Base-by-base conservation (phyloP, 2,329 filamentous ascomycete species). In the Fusarium burgessii region DNA sequence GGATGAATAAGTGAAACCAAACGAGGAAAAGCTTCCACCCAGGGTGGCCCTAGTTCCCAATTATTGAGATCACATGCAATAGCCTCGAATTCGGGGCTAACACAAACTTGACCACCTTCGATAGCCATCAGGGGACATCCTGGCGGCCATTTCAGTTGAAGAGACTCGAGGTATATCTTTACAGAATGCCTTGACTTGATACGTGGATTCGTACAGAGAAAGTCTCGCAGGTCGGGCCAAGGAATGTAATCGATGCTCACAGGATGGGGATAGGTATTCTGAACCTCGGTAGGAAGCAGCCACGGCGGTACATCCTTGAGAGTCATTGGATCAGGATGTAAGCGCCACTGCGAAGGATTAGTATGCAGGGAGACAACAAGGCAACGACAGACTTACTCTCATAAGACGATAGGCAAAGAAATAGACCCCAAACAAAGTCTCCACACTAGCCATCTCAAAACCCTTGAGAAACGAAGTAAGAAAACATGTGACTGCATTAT, bases 171-270 rank as follows among this genome's bases (percentile, higher is more conserved):
- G 35, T 76, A 75, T 27, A 76, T 66, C 35, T 72, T 74, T 20
- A 73, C 72, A 0, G 73, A 74, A 41, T 76, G 74, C 8, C 73
- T 58, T 2, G 65, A 66, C 51, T 74, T 65, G 20, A 63, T 47
- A 27, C 68, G 59, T 35, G 68, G 70, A 50, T 73, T 66, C 11
- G 63, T 65, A 17, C 73, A 76, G 9, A 76, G 58, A 52, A 62
- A 74, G 38, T 76, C 68, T 23, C 74, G 70, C 18, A 76, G 60
- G 15, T 65, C 66, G n/a, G 73, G 74, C 74, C 74, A 76, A 6
- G 73, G 73, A 36, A 76, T 72, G 54, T 72, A 76, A 38, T 76
- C 74, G 10, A 76, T 71, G 59, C 70, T 73, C 36, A 76, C 58
- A 18, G 73, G 73, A 51, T 76, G 74, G 9, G 71, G 62, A 47